Evolutionary conservation across 768 basidiomycete species (phyloP), one percentile per base, ranked within the genome.

Genomic region (Amanita fuliginea): DNA sequence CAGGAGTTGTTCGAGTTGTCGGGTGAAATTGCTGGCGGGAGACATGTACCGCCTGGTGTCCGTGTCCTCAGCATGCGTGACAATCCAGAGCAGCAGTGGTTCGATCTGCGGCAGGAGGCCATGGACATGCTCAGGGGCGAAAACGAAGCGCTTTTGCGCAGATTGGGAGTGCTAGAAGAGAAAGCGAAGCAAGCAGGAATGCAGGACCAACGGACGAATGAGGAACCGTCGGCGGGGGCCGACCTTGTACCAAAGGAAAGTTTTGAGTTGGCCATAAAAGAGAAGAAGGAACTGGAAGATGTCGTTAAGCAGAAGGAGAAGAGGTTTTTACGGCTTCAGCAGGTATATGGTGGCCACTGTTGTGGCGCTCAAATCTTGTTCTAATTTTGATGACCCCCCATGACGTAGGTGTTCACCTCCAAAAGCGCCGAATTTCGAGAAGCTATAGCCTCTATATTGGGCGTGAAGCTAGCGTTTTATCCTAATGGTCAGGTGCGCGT

Each of bases 361-460:
- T 39, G 47, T 50, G 49, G 49, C 49, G 33, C 28, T 50, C 36
- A n/a, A 35, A 9, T 39, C 5, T 26, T 21, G 30, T 46, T 30
- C 26, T 43, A 21, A 34, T 47, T 13, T 42, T 11, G n/a, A 13
- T 35, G 11, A 55, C 30, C n/a, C 46, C 37, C 28, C 34, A 16
- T 51, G 41, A 24, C 36, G 28, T 33, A 92, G 86, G 80, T 94
- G 4, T 96, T 90, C 65, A 68, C 74, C 0, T 78, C 81, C 30
- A 97, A 96, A 63, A 82, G 83, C 7, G 78, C 84, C 51, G 93
- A 97, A 59, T 95, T 98, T 70, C 79, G 88, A 34, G 89, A 94
- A 60, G 83, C 92, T 5, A 86, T 97, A 52, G 82, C 85, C 3
- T 82, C 86, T 0, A 84, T 98, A 43, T 76, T 97, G 0, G 95